phyloP scores from a whole-genome alignment of 2,329 filamentous ascomycete genomes.

The Xylaria sp. region DNA sequence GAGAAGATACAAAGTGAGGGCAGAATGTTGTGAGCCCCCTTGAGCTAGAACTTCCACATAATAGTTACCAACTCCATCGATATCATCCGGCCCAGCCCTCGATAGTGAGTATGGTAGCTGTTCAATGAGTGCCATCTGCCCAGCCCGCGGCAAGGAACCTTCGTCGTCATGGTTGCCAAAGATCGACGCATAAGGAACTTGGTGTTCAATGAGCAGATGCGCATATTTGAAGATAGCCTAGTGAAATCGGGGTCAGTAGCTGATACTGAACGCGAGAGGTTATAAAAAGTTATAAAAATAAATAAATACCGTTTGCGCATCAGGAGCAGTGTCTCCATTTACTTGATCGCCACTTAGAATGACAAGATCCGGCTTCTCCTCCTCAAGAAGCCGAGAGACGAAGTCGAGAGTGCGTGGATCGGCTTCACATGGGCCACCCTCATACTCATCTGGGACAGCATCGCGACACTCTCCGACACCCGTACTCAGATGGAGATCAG shows the following conservation, averaged over 20 bases:
- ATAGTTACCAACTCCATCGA: constrained; percentile 96
- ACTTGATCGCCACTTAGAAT: constrained; percentile 94
- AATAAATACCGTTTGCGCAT: constrained; percentile 76
- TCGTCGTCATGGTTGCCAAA: constrained; percentile 99
- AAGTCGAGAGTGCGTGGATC: constrained; percentile 94
- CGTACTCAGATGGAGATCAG: constrained; percentile 94
- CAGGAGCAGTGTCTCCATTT: constrained; percentile 91
- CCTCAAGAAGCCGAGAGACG: constrained; percentile 81
- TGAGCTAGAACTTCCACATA: constrained; percentile 88
- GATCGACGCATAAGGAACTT: constrained; percentile 91
- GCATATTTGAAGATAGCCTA: constrained; percentile 93
- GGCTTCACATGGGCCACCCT: constrained; percentile 85
- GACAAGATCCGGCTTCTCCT: constrained; percentile 93
- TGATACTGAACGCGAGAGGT: background rate
- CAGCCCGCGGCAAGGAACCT: constrained; percentile 77
- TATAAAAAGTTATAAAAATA: constrained; percentile 55
- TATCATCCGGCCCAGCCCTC: constrained; percentile 80
- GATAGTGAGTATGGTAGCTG: constrained; percentile 90
- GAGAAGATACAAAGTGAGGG: constrained; percentile 91
- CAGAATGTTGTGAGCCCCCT: constrained; percentile 83
- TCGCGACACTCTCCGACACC: constrained; percentile 88
- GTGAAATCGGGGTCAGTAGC: constrained; percentile 34
- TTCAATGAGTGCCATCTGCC: constrained; percentile 87
- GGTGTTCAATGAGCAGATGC: constrained; percentile 82
- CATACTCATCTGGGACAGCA: constrained; percentile 76